Base-by-base conservation (phyloP, 208 protist species). In the Leishmania mexicana region DNA sequence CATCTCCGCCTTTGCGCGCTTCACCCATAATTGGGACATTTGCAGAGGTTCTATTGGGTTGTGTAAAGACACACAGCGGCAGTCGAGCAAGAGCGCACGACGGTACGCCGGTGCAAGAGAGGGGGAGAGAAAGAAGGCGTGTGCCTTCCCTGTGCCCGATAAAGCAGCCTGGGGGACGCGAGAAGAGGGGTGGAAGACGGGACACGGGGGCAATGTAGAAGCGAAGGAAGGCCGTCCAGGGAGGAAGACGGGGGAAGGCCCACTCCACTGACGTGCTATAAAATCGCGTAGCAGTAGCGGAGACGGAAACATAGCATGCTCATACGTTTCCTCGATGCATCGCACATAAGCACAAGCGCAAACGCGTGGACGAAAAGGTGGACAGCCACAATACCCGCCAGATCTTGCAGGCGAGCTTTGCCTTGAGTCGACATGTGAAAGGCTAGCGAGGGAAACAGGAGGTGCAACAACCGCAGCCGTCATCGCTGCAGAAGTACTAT, bases 21-120 rank as follows among this genome's bases (percentile, higher is more conserved):
- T 97, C 78, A 97, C 93, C 93, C 92, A 97, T 54, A 97, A 79
- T 64, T 96, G 92, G 57, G 94, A 97, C 94, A 97, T 97, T 8
- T 19, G 6, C 67, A 72, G 45, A 15, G 7, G 35, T 28, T 35
- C 45, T 53, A n/a, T 72, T 21, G 40, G 67, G 24, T 74, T 24
- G 31, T 7, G 38, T 45, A 13, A 38, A 53, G 70, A 31, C 42
- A 74, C 24, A 53, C 54, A 13, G 24, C 8, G 54, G 70, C 70
- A 38, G 45, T 54, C 28, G 7, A 45, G 47, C 24, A 74, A 51
- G 45, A 74, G 28, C 24, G 45, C 40, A 62, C 53, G 73, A 51
- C 51, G 47, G 24, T n/a, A 54, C 6, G n/a, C 67, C 40, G 40
- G 42, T 13, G 67, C n/a, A 49, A 65, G 28, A 77, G 47, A 28